phyloP scores from a whole-genome alignment of 768 basidiomycete genomes.

The Filobasidium floriforme region DNA sequence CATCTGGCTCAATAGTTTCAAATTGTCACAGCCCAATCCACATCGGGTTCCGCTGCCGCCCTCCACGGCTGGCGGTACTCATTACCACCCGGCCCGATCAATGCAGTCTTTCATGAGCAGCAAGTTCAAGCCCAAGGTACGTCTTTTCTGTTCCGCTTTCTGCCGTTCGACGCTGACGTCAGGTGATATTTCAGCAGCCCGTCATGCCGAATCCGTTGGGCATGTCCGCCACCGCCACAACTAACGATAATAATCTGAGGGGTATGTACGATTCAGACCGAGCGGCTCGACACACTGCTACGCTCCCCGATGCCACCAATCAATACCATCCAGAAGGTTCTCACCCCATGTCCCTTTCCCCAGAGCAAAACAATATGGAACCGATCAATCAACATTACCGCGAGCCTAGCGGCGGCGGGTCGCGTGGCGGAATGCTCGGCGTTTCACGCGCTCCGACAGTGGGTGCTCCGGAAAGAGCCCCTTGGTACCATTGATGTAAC shows the following conservation, averaged over 20 bases:
- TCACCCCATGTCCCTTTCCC: neutral
- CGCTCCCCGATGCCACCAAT: neutral
- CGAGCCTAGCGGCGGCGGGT: neutral
- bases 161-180: neutral
- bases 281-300: slow-evolving; percentile 1
- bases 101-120: slow-evolving; percentile 20
- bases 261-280: slow-evolving; percentile 5
- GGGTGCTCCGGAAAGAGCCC: slow-evolving; percentile 3
- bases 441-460: slow-evolving; percentile 14
- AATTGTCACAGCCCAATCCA: neutral
- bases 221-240: slow-evolving; percentile 15
- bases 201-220: slow-evolving; percentile 19
- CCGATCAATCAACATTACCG: neutral
- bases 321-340: neutral
- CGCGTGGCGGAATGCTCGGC: neutral
- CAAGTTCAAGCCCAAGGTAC: slow-evolving; percentile 15
- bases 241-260: neutral
- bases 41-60: neutral
- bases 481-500: slow-evolving; percentile 13
- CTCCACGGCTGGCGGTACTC: slow-evolving; percentile 6
- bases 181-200: neutral
- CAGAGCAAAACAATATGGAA: neutral
- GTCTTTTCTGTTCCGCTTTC: neutral
- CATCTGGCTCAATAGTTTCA: too few relatives aligned
- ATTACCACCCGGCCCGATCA: slow-evolving; percentile 9